Evolutionary conservation across 2,329 filamentous ascomycete species (phyloP).

Genomic region (Alternaria solani): DNA sequence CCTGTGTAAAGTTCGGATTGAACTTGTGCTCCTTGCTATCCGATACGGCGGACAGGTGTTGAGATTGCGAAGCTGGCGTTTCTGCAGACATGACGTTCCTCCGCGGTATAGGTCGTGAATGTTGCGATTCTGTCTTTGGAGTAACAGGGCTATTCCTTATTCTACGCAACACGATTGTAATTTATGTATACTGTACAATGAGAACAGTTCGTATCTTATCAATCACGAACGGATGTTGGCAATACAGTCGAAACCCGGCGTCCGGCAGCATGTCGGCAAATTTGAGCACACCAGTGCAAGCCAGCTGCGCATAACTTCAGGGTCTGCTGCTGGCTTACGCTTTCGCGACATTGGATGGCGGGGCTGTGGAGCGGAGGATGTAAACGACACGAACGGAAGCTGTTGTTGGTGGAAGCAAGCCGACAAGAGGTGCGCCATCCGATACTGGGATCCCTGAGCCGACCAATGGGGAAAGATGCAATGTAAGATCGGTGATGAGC

Average conservation of each 20-base stretch:
- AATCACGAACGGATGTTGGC: constrained; percentile 1
- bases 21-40: constrained; percentile 56
- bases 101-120: not conserved
- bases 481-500: not conserved
- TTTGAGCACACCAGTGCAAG: constrained; percentile 5
- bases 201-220: not conserved
- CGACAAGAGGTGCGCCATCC: constrained; percentile 28
- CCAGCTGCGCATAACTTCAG: not conserved
- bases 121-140: not conserved
- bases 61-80: not conserved
- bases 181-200: not conserved
- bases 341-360: constrained; percentile 13
- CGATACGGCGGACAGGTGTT: constrained; percentile 18
- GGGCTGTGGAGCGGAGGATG: constrained; percentile 22
- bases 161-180: not conserved
- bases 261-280: constrained; percentile 10
- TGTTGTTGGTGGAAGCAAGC: constrained; percentile 17
- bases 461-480: constrained; percentile 16
- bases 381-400: constrained; percentile 22
- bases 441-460: constrained; percentile 9
- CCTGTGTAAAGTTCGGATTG: constrained; percentile 78
- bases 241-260: not conserved
- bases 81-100: constrained; percentile 2
- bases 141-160: not conserved
- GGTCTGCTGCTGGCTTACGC: not conserved